These are phyloP conservation scores for Ogataea hybrid DNA, from an alignment of 1,139 yeast genomes.

Conservation along the genomic window DNA sequence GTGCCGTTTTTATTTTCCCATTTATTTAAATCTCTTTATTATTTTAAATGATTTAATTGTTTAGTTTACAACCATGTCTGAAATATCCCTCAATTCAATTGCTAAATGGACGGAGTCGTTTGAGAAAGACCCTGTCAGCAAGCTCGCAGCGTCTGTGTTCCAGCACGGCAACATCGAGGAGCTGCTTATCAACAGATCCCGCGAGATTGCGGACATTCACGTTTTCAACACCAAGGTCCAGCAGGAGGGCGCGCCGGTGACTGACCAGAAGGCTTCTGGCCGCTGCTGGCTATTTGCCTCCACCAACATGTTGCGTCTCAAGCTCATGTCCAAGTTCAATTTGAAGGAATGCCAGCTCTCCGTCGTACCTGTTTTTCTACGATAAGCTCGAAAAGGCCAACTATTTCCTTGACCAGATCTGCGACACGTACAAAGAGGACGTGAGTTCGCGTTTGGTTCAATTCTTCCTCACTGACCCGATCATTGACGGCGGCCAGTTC, in stretches of 20 bases:
- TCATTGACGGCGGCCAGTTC: constrained; percentile 84
- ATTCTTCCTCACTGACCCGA: constrained; percentile 60
- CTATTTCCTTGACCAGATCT: constrained; percentile 70
- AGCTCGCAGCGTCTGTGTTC: constrained; percentile 31
- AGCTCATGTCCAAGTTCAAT: constrained; percentile 60
- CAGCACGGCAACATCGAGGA: constrained; percentile 34
- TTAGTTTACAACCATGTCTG: background rate
- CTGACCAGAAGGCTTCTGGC: constrained; percentile 73
- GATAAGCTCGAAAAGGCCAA: constrained; percentile 77
- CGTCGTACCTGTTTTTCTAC: constrained; percentile 67
- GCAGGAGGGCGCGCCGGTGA: constrained; percentile 66
- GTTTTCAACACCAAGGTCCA: constrained; percentile 61
- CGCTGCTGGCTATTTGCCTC: constrained; percentile 90
- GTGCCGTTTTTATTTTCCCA: too few relatives aligned
- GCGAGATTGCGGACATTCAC: constrained; percentile 38
- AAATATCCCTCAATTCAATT: constrained; percentile 18
- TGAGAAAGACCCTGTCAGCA: constrained; percentile 26
- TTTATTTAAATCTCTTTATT: too few relatives aligned
- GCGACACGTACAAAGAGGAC: constrained; percentile 60
- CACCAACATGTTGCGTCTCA: constrained; percentile 65
- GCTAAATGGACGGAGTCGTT: constrained; percentile 28
- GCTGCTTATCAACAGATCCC: constrained; percentile 41
- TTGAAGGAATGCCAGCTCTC: constrained; percentile 69
- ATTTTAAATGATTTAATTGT: background rate
- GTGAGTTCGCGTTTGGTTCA: constrained; percentile 69